These are phyloP conservation scores for Fusarium xyrophilum DNA, from an alignment of 2,329 filamentous ascomycete genomes.

Conservation along the genomic window DNA sequence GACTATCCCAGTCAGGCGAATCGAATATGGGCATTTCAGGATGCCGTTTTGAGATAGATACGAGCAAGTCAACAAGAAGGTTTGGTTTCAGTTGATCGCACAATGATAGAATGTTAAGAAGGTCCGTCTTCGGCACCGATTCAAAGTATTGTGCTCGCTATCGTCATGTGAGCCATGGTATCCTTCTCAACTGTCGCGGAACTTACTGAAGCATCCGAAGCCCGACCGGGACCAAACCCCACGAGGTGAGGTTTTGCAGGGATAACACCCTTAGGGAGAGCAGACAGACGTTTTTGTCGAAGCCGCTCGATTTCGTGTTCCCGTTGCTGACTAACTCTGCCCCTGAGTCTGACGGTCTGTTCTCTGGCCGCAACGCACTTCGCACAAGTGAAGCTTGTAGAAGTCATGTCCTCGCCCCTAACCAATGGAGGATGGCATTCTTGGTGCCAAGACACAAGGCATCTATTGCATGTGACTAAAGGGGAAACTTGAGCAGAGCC, in stretches of 20 bases:
- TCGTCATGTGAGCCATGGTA: neutral
- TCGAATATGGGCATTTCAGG: conserved; percentile 53
- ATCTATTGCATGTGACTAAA: conserved; percentile 34
- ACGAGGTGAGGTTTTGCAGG: conserved; percentile 49
- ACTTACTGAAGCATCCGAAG: conserved; percentile 48
- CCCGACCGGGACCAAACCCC: conserved; percentile 48
- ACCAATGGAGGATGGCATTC: conserved; percentile 29
- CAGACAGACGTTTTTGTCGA: conserved; percentile 44
- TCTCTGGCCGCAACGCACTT: conserved; percentile 24
- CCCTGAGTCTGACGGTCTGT: conserved; percentile 14
- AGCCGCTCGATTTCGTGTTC: conserved; percentile 43
- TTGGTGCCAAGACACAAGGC: conserved; percentile 39
- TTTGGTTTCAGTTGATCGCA: conserved; percentile 52
- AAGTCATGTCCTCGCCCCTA: neutral
- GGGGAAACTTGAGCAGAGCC: neutral
- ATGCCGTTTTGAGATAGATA: conserved; percentile 53
- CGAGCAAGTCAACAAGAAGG: conserved; percentile 51
- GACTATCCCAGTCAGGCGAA: conserved; percentile 50
- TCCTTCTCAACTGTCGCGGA: neutral
- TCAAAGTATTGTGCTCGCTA: conserved; percentile 52
- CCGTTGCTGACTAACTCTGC: conserved; percentile 26
- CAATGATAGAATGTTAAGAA: conserved; percentile 51
- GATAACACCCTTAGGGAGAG: conserved; percentile 43
- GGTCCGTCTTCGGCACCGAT: conserved; percentile 47
- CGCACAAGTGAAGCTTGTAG: conserved; percentile 28